phyloP scores from a whole-genome alignment of 2,329 filamentous ascomycete species.

The Fusarium oligoseptatum region DNA sequence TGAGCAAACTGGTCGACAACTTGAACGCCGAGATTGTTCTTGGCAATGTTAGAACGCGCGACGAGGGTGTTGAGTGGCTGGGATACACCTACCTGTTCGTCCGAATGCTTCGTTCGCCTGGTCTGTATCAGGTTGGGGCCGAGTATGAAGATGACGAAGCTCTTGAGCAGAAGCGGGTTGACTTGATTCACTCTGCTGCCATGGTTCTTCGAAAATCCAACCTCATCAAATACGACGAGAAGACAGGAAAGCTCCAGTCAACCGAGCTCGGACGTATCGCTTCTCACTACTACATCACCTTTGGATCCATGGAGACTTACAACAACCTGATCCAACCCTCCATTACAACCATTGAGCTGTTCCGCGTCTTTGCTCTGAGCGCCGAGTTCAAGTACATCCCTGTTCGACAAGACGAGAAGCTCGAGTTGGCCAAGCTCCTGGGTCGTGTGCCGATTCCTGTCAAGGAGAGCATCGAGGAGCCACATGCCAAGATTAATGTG shows the following conservation, averaged over 20 bases:
- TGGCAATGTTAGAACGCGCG: slow-evolving; percentile 89
- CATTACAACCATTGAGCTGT: slow-evolving; percentile 93
- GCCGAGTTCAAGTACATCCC: slow-evolving; percentile 99
- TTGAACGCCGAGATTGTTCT: slow-evolving; percentile 96
- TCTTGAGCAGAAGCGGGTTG: slow-evolving; percentile 96
- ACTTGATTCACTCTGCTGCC: slow-evolving; percentile 94
- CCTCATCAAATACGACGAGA: slow-evolving; percentile 95
- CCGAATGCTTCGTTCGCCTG: slow-evolving; percentile 95
- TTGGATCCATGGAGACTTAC: slow-evolving; percentile 97
- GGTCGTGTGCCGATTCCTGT: slow-evolving; percentile 93
- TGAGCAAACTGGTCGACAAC: slow-evolving; percentile 93
- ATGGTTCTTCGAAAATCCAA: slow-evolving; percentile 87
- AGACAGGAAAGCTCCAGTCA: slow-evolving; percentile 86
- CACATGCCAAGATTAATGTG: slow-evolving; percentile 98
- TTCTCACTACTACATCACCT: slow-evolving; percentile 98
- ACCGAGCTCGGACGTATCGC: slow-evolving; percentile 96
- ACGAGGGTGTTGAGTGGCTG: slow-evolving; percentile 99
- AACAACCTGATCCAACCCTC: slow-evolving; percentile 94
- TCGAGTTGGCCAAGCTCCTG: slow-evolving; percentile 93
- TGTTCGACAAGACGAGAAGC: slow-evolving; percentile 96
- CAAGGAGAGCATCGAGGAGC: slow-evolving; percentile 97
- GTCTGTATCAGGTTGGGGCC: slow-evolving; percentile 92
- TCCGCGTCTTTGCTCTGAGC: slow-evolving; percentile 95
- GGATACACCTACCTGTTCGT: slow-evolving; percentile 99
- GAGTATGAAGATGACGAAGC: slow-evolving; percentile 95